Percentiles rank a stretch among this genome's conserved stretches.
phyloP scores from a whole-genome alignment of 1,139 yeast species.

The Sugiyamaella grinbergsii region DNA sequence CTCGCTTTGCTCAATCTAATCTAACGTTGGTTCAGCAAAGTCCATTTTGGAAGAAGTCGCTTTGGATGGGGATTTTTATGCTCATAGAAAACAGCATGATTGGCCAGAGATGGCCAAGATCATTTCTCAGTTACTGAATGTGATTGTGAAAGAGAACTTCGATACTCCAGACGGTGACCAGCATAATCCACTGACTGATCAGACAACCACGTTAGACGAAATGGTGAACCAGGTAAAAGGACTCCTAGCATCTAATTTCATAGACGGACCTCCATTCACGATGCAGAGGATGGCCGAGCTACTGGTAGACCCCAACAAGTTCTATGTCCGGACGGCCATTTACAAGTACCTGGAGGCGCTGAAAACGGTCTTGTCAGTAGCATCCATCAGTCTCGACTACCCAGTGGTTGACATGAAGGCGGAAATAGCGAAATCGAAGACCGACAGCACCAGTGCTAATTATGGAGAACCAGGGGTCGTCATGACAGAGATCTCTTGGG shows the following conservation, averaged over 20 bases:
- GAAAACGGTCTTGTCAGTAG: constrained; percentile 41
- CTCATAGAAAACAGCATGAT: constrained; percentile 11
- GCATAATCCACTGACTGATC: constrained; percentile 35
- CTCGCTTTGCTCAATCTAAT: constrained; percentile 1
- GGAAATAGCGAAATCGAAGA: constrained; percentile 25
- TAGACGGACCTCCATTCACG: constrained; percentile 58
- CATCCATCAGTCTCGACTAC: constrained; percentile 41
- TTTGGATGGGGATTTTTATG: constrained; percentile 20
- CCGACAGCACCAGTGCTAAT: constrained; percentile 25
- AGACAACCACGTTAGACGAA: constrained; percentile 31
- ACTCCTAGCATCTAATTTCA: constrained; percentile 41
- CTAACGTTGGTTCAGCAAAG: neutral
- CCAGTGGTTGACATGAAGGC: constrained; percentile 26
- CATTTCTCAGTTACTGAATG: neutral
- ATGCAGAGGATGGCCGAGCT: constrained; percentile 58
- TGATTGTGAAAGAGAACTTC: constrained; percentile 41
- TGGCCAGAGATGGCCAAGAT: constrained; percentile 13
- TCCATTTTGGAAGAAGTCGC: constrained; percentile 14
- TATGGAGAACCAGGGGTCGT: constrained; percentile 31
- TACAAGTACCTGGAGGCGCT: constrained; percentile 47
- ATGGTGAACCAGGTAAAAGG: constrained; percentile 33
- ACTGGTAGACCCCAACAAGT: constrained; percentile 47
- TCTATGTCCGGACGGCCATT: constrained; percentile 41
- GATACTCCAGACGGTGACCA: constrained; percentile 51
- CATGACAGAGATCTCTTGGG: constrained; percentile 39